phyloP scores from a whole-genome alignment of 1,139 yeast genomes.

The Debaryomyces coudertii region DNA sequence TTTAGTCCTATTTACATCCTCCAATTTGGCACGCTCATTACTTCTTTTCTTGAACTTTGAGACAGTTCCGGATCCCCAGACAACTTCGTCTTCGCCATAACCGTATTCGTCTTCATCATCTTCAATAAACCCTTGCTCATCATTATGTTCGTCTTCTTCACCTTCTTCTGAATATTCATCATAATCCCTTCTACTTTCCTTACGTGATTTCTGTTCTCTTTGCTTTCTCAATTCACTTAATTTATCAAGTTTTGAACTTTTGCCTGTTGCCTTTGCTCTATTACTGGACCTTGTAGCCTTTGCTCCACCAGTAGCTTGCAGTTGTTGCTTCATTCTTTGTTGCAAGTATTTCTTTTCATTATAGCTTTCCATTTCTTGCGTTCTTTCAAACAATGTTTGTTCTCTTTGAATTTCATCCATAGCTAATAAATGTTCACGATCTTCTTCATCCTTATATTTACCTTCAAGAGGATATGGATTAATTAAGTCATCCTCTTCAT shows the following conservation, averaged over 20 bases:
- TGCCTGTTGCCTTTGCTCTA: constrained; percentile 30
- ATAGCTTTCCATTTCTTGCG: constrained; percentile 86
- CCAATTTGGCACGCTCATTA: constrained; percentile 42
- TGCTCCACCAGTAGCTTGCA: constrained; percentile 31
- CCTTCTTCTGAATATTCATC: constrained; percentile 41
- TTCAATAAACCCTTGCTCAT: constrained; percentile 36
- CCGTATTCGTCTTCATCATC: constrained; percentile 44
- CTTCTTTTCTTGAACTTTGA: constrained; percentile 31
- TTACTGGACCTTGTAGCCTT: constrained; percentile 32
- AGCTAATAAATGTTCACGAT: constrained; percentile 63
- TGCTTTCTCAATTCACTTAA: constrained; percentile 84
- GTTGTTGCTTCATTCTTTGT: constrained; percentile 69
- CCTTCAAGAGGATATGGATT: constrained; percentile 94
- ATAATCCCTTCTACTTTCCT: constrained; percentile 31
- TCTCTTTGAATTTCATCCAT: constrained; percentile 94
- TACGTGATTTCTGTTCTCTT: constrained; percentile 65
- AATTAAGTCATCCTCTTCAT: constrained; percentile 40
- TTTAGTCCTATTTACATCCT: constrained; percentile 69
- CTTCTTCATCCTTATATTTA: constrained; percentile 81
- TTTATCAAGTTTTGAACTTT: constrained; percentile 50
- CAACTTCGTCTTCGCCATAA: constrained; percentile 49
- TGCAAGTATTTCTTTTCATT: constrained; percentile 82
- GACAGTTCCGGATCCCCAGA: constrained; percentile 51
- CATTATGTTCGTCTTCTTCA: constrained; percentile 46
- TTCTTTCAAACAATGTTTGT: constrained; percentile 85